phyloP scores from a whole-genome alignment of 139 green algal genomes.

The Bryopsis sp. region DNA sequence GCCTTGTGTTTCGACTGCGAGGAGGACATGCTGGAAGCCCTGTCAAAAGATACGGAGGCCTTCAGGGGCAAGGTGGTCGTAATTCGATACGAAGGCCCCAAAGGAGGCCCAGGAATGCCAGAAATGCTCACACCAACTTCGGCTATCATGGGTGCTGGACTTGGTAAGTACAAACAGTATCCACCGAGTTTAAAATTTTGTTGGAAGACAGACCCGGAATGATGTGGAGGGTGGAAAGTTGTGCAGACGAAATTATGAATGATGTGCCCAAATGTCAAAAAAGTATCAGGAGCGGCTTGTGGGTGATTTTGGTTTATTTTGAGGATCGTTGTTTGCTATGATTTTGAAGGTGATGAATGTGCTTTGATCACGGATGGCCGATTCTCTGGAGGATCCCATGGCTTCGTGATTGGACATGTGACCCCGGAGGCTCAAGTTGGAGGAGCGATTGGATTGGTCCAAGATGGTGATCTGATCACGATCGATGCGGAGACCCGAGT shows the following conservation, averaged over 20 bases:
- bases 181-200: no score
- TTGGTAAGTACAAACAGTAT: no score
- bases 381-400: constrained; percentile 93
- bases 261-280: no score
- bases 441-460: constrained; percentile 44
- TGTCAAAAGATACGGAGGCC: constrained; percentile 56
- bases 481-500: constrained; percentile 74
- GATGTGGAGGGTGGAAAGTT: no score
- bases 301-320: no score
- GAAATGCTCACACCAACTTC: constrained; percentile 97
- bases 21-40: constrained; percentile 90
- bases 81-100: constrained; percentile 85
- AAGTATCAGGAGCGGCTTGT: no score
- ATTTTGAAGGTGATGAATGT: no score
- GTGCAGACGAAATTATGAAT: no score
- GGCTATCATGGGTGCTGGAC: constrained; percentile 94
- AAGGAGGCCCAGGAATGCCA: constrained; percentile 96
- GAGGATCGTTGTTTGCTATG: no score
- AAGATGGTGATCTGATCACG: constrained; percentile 73
- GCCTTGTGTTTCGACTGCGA: constrained; percentile 86
- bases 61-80: constrained; percentile 86
- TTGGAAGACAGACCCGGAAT: no score
- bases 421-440: constrained; percentile 81
- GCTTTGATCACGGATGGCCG: constrained; percentile 76
- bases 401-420: constrained; percentile 97